Evolutionary conservation across 2,329 filamentous ascomycete genomes (phyloP).

Genomic region (Aureobasidium melanogenum): DNA sequence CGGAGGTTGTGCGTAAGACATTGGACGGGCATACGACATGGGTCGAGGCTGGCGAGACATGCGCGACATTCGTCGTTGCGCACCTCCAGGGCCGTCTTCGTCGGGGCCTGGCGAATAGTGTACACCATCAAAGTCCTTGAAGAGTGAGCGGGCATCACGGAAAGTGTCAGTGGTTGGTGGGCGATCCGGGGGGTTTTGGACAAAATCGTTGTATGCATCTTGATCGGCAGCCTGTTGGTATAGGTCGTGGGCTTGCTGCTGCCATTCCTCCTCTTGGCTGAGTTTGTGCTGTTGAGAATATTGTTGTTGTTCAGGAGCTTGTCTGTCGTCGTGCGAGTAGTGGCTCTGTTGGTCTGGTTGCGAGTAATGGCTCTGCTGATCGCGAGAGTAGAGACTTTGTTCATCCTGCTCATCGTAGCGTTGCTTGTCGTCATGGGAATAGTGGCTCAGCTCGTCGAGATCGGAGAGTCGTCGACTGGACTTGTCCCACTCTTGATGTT

Average conservation of each 20-base stretch:
- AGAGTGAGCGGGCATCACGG: conserved; percentile 57
- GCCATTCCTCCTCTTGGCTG: conserved; percentile 3
- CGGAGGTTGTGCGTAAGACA: conserved; percentile 50
- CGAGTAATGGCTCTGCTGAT: conserved; percentile 2
- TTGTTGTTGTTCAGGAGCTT: neutral
- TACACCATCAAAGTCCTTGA: conserved; percentile 74
- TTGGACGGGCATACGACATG: conserved; percentile 29
- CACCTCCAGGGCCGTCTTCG: conserved; percentile 12
- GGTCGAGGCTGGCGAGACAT: conserved; percentile 16
- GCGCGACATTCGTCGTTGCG: neutral
- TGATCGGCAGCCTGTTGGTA: conserved; percentile 3
- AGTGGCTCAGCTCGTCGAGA: conserved; percentile 1
- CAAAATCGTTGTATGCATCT: neutral
- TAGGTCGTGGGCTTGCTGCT: neutral
- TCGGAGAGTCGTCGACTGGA: neutral
- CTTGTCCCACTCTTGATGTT: conserved; percentile 4
- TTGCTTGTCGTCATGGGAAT: neutral
- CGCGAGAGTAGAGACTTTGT: neutral
- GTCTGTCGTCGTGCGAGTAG: neutral
- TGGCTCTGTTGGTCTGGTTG: neutral
- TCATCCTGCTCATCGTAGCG: neutral
- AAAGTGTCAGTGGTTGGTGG: conserved; percentile 51
- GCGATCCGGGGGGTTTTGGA: conserved; percentile 28
- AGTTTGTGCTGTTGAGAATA: neutral
- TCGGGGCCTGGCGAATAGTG: conserved; percentile 55